Evolutionary conservation across 305 asterid species (phyloP).

Genomic region (Coffea humblotiana): DNA sequence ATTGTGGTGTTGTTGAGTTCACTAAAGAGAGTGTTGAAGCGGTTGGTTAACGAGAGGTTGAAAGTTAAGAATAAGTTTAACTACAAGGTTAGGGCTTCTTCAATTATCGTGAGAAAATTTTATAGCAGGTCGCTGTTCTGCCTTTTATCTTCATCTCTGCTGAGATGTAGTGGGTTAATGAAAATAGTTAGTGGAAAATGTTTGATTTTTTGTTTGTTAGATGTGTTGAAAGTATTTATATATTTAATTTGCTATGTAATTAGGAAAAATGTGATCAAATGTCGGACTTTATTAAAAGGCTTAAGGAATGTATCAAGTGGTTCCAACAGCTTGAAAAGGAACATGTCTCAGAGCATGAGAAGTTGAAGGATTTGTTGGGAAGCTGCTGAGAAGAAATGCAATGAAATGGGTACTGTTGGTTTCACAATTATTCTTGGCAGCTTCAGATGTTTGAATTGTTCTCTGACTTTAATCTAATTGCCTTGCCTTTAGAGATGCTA

Average conservation of each 20-base stretch:
- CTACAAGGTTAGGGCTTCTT: constrained; percentile 50
- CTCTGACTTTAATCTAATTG: constrained; percentile 9
- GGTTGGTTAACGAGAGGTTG: constrained; percentile 66
- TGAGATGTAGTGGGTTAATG: neutral
- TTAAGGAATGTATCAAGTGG: constrained; percentile 82
- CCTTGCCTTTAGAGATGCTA: constrained; percentile 47
- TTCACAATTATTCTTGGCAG: constrained; percentile 11
- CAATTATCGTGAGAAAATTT: neutral
- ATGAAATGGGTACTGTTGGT: constrained; percentile 58
- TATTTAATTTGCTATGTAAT: constrained; percentile 20
- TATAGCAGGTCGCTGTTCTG: neutral
- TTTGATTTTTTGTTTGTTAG: constrained; percentile 11
- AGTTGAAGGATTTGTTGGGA: constrained; percentile 54
- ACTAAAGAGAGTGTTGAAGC: constrained; percentile 72
- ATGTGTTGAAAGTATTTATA: constrained; percentile 8
- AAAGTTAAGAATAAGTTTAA: constrained; percentile 63
- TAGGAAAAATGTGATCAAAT: constrained; percentile 82
- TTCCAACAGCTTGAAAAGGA: constrained; percentile 77
- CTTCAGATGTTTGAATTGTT: neutral
- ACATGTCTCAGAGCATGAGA: constrained; percentile 53
- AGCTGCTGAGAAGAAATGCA: constrained; percentile 66
- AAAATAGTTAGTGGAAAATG: neutral
- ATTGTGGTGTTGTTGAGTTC: constrained; percentile 57
- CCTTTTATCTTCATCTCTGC: neutral
- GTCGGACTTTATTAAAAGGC: constrained; percentile 65